Base-by-base conservation (phyloP, 1,284 basidiomycete genomes). In the Kwoniella shivajii region DNA sequence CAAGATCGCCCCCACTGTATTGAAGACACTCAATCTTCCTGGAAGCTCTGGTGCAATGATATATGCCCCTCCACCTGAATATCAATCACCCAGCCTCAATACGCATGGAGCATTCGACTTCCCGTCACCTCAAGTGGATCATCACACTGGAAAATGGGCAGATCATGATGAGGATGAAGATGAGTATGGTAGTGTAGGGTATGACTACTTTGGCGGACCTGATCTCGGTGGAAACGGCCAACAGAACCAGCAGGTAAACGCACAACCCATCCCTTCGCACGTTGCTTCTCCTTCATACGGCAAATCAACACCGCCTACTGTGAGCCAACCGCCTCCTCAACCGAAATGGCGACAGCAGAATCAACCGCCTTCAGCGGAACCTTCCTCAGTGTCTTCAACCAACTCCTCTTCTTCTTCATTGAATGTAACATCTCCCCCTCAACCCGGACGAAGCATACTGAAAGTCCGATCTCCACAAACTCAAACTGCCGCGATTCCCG, bases 1-100 rank as follows among this genome's bases (percentile, higher is more conserved):
- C 13, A 89, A 92, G 44, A 94, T 99, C 62, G 89, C 93, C 0
- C 95, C 95, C 0, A 94, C 95, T 1, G 84, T 90, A 43, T 83
- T 99, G 66, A 99, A 98, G 81, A 91, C 89, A 3, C 72, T 76
- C 43, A 72, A 71, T 49, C 79, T 80, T 20, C 74, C 78, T 60
- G 77, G 78, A 3, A 69, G 78, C 10, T 72, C n/a, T 13, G 80
- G 82, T 3, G 78, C 78, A 18, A 82, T 91, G 60, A 86, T 90
- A 3, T 92, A 92, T 72, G 84, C 85, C 20, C 89, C 89, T 0
- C 84, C 86, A 18, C 57, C 66, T 36, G 76, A 75, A 47, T 77
- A 77, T 74, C 57, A 64, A 36, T 72, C 73, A 26, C 67, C 71
- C 3, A 48, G 65, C 24, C 38, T 53, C 24, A 57, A 60, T 33